Percentiles rank a stretch among this genome's conserved stretches.
Conservation (phyloP, 2,329 filamentous ascomycete species). For the Trichoderma semiorbis region DNA sequence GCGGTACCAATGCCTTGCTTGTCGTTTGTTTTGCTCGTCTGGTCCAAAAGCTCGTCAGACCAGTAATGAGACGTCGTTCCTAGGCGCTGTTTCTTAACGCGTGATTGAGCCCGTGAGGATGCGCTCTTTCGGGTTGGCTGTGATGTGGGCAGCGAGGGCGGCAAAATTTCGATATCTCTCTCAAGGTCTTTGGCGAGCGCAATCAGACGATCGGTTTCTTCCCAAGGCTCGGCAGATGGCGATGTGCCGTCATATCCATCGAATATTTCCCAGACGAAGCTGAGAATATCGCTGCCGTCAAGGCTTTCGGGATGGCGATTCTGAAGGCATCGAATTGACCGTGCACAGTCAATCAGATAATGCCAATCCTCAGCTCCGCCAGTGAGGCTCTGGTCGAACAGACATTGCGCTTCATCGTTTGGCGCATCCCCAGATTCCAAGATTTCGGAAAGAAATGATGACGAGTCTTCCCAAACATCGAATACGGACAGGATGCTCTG, state of each 20-base stretch:
- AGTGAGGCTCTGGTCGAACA: conserved; percentile 32
- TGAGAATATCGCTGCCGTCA: conserved; percentile 34
- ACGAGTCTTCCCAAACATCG: conserved; percentile 31
- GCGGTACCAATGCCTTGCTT: not conserved
- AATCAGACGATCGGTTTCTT: conserved; percentile 36
- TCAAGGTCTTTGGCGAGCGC: conserved; percentile 29
- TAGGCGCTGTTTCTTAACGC: not conserved
- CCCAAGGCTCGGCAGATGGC: conserved; percentile 28
- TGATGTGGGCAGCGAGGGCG: conserved; percentile 2
- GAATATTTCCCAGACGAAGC: conserved; percentile 30
- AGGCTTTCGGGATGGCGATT: conserved; percentile 22
- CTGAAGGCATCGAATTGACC: conserved; percentile 25
- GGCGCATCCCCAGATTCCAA: conserved; percentile 28
- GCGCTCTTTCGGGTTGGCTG: not conserved
- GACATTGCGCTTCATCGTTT: conserved; percentile 25
- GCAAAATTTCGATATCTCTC: conserved; percentile 22
- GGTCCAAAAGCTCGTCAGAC: conserved; percentile 17
- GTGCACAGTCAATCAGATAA: conserved; percentile 33
- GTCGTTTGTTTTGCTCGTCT: not conserved
- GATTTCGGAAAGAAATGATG: conserved; percentile 32
- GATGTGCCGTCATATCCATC: conserved; percentile 13
- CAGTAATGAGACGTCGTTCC: conserved; percentile 30
- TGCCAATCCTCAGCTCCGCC: conserved; percentile 36
- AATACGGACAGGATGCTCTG: conserved; percentile 31
- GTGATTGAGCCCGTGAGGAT: not conserved